Evolutionary conservation across 1,284 basidiomycete species (phyloP).

Genomic region (Coniophora puteana): DNA sequence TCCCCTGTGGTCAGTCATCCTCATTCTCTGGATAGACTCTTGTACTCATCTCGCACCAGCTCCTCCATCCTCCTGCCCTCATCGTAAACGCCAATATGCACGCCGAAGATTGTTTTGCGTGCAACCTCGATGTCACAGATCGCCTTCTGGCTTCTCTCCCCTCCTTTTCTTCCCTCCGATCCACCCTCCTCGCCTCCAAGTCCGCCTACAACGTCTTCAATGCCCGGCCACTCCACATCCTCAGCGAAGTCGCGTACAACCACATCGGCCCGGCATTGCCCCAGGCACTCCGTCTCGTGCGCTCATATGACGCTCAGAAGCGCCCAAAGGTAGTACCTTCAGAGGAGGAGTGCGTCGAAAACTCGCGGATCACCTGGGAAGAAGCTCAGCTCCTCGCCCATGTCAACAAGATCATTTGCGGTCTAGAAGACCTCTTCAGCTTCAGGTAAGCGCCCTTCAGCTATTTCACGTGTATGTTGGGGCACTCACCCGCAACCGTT

Average conservation of each 20-base stretch:
- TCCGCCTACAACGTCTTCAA: slow-evolving; percentile 29
- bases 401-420: slow-evolving; percentile 17
- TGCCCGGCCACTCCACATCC: slow-evolving; percentile 27
- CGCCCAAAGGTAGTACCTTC: slow-evolving; percentile 7
- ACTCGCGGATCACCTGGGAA: slow-evolving; percentile 8
- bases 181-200: slow-evolving; percentile 28
- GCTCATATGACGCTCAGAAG: slow-evolving; percentile 10
- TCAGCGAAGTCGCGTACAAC: slow-evolving; percentile 30
- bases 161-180: slow-evolving; percentile 24
- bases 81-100: too few species aligned
- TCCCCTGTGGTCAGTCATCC: not conserved
- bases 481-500: not conserved
- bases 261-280: slow-evolving; percentile 28
- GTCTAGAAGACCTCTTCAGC: slow-evolving; percentile 33
- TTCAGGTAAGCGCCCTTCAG: slow-evolving; percentile 23
- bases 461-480: slow-evolving; percentile 3
- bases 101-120: not conserved
- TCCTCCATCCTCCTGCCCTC: not conserved
- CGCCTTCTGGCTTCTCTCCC: slow-evolving; percentile 25
- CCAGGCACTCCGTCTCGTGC: slow-evolving; percentile 27
- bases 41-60: not conserved
- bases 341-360: slow-evolving; percentile 9
- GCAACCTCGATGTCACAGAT: slow-evolving; percentile 25
- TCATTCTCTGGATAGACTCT: not conserved
- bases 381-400: slow-evolving; percentile 12